Conservation (phyloP, 2,329 filamentous ascomycete species). For the Arthroderma sp. region DNA sequence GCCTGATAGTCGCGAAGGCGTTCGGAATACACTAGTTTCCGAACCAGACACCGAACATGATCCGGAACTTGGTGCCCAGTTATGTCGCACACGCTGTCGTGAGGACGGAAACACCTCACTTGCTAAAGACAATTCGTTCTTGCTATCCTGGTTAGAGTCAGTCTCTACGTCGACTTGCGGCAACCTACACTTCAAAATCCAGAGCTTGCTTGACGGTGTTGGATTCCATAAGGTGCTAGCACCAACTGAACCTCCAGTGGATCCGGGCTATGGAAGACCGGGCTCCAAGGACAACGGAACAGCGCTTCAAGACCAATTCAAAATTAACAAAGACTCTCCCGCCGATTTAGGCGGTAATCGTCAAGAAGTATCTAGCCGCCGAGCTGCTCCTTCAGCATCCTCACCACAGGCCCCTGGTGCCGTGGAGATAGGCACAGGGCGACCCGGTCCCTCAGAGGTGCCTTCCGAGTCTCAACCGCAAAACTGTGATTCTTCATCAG, state of each 20-base stretch:
- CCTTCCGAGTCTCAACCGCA: neutral
- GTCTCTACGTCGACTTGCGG: neutral
- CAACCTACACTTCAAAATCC: too few species aligned
- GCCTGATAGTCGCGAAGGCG: too few species aligned
- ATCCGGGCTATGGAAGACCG: too few species aligned
- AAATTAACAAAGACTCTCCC: neutral
- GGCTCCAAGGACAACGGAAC: too few species aligned
- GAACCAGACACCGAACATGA: slow-evolving; percentile 20
- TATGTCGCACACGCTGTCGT: slow-evolving; percentile 15
- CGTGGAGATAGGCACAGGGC: neutral
- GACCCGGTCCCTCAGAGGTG: neutral
- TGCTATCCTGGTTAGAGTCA: slow-evolving; percentile 6
- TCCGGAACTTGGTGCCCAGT: slow-evolving; percentile 16
- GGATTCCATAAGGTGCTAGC: too few species aligned
- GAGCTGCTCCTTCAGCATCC: neutral
- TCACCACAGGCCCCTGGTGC: neutral
- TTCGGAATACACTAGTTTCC: slow-evolving; percentile 5
- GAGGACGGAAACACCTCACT: slow-evolving; percentile 5
- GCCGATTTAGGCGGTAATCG: neutral
- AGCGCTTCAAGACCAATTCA: too few species aligned
- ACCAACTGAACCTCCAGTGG: too few species aligned
- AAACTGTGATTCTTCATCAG: neutral
- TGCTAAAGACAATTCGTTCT: slow-evolving; percentile 7
- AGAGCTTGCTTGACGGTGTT: too few species aligned
- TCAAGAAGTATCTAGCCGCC: neutral